Evolutionary conservation across 2,329 filamentous ascomycete species (phyloP), one percentile per base, ranked within the genome.

Genomic region (Pestalotiopsis sp.): DNA sequence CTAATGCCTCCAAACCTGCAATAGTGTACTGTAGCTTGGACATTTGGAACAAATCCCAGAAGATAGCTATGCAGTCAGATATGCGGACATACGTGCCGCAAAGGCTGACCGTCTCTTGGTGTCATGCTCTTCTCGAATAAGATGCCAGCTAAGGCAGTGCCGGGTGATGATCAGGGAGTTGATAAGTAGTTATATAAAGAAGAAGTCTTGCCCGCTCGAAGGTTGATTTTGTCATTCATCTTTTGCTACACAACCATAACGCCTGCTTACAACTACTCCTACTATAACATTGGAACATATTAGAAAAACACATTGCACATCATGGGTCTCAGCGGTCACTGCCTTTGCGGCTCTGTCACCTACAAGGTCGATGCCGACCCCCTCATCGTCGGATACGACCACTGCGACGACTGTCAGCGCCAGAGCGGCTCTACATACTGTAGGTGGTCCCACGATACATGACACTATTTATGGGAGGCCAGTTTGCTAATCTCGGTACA

Each of bases 381-480:
- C 62, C 69, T 76, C 71, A 75, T 79, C 69, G 81, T 87, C 65
- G 90, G 86, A 72, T 92, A 92, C 78, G 91, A 92, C 77, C 90
- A 92, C 83, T 92, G 90, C 75, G 90, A 92, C 76, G 90, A 92
- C 81, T 92, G 90, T 85, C 90, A 92, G 81, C 89, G 90, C 76
- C 90, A 92, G 81, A 87, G 81, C 65, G 90, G 90, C 72, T 91
- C 89, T 20, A 91, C 90, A 68, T 92, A 92, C 80, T 92, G 88
- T 90, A 80, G 71, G 86, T 20, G 64, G 17, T 52, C 20, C 31
- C 40, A 56, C 27, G 17, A 38, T 17, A 31, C n/a, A 20, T 58
- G 56, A 40, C n/a, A 20, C 3, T 5, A n/a, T 13, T 2, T 40
- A 57, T 66, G 56, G 63, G 11, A 45, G 13, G 4, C n/a, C 6